Conservation (phyloP, 129 eudicot species). For the Chrysanthemum makinoi region DNA sequence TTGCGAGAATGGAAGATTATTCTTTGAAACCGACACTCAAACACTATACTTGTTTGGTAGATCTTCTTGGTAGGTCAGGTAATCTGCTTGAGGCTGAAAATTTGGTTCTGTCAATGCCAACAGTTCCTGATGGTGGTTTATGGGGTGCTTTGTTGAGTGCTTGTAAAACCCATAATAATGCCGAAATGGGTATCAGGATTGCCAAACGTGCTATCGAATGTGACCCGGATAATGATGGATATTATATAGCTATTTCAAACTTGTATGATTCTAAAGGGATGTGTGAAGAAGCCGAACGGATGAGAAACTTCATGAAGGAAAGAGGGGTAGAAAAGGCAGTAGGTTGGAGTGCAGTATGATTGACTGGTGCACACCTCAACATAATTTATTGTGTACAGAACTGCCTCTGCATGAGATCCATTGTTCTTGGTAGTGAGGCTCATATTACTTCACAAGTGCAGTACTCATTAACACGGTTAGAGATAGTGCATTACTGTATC, state of each 20-base stretch:
- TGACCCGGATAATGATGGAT: constrained; percentile 92
- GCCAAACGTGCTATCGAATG: constrained; percentile 66
- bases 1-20: constrained; percentile 58
- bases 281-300: constrained; percentile 66
- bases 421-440: background rate
- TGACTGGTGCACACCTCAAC: too few species aligned
- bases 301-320: constrained; percentile 56
- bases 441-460: too few species aligned
- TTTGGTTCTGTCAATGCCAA: constrained; percentile 65
- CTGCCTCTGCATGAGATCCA: background rate
- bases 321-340: constrained; percentile 55
- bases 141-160: constrained; percentile 89
- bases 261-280: constrained; percentile 65
- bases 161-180: constrained; percentile 69
- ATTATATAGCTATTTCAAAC: constrained; percentile 51
- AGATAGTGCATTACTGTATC: too few species aligned
- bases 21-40: constrained; percentile 60
- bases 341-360: constrained; percentile 41
- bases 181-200: constrained; percentile 65
- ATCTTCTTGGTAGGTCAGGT: constrained; percentile 79
- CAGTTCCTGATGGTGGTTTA: constrained; percentile 75
- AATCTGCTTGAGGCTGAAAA: constrained; percentile 70
- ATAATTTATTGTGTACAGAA: too few species aligned
- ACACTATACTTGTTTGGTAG: constrained; percentile 85
- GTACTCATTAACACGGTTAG: too few species aligned